Base-by-base conservation (phyloP, 2,329 filamentous ascomycete species). In the Didymella glomerata region DNA sequence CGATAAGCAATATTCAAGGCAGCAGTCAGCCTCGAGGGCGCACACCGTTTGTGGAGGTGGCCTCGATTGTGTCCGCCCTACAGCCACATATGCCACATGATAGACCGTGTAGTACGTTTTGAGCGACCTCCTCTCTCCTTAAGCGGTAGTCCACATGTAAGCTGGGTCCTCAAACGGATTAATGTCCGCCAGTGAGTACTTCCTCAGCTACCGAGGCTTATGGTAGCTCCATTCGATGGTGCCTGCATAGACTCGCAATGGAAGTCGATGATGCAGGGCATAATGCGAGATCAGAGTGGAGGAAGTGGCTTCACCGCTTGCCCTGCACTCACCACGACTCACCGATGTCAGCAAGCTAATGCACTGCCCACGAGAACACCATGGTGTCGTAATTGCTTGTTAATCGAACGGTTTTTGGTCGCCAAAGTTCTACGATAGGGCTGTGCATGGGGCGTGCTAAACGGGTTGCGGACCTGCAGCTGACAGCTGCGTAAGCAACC, bases 391-490 rank as follows among this genome's bases (percentile, higher is more conserved):
- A 62, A 69, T 62, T 54, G 53, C 64, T 60, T 54, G 48, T 60
- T 42, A 34, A 68, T 70, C 65, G 60, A 68, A 64, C 59, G 38
- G 30, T 42, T 40, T 38, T 7, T n/a, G 40, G 45, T 59, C 49
- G 46, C 41, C 50, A 54, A 25, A 20, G 18, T 11, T 3, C 44
- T 18, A 28, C 34, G 44, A 42, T 51, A 57, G 55, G 60, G 57
- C 38, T 54, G 27, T 51, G 47, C 41, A 36, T 55, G 63, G 63
- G 56, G 63, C 57, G 56, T 59, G 28, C 50, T 54, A 49, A 30
- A 52, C 48, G 18, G n/a, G 47, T 52, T 55, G 50, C 38, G 65
- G 61, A 69, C 65, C 67, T 70, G 68, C 68, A 70, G 66, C 68
- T 70, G 68, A 70, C 66, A 68, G 52, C 57, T 55, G 51, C 48